Conservation (phyloP, 2,329 filamentous ascomycete genomes). For the Aspergillus ochraceus region DNA sequence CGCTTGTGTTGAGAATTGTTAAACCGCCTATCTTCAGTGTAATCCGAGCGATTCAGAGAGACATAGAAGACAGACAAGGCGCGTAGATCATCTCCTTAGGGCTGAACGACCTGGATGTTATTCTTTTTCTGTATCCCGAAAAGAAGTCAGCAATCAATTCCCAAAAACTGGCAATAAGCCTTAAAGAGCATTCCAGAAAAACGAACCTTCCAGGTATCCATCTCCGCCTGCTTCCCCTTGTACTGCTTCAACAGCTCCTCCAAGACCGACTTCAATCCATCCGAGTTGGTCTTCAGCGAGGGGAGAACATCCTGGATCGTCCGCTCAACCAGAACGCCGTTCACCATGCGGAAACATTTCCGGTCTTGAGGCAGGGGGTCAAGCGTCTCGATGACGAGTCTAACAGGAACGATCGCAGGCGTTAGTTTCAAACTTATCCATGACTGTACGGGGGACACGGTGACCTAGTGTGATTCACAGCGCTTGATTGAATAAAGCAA, state of each 20-base stretch:
- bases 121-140: constrained; percentile 46
- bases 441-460: too few relatives aligned
- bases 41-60: neutral
- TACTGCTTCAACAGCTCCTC: constrained; percentile 97
- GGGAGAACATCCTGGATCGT: constrained; percentile 92
- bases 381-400: constrained; percentile 91
- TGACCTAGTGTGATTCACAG: neutral
- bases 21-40: neutral
- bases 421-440: constrained; percentile 17
- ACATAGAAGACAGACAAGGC: neutral
- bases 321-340: constrained; percentile 90
- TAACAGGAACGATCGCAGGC: constrained; percentile 37
- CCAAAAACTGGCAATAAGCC: neutral
- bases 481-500: neutral
- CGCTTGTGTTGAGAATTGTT: neutral
- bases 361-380: constrained; percentile 78
- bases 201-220: constrained; percentile 97
- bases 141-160: neutral
- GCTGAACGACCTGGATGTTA: constrained; percentile 51
- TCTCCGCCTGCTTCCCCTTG: constrained; percentile 87
- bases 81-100: constrained; percentile 13
- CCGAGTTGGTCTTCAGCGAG: constrained; percentile 87
- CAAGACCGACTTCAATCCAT: constrained; percentile 88
- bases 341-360: constrained; percentile 99
- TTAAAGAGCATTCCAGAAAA: neutral